Evolutionary conservation across 441 rosid genomes (phyloP), one percentile per base, ranked within the genome.

Genomic region (Pelargonium fulgidum): DNA sequence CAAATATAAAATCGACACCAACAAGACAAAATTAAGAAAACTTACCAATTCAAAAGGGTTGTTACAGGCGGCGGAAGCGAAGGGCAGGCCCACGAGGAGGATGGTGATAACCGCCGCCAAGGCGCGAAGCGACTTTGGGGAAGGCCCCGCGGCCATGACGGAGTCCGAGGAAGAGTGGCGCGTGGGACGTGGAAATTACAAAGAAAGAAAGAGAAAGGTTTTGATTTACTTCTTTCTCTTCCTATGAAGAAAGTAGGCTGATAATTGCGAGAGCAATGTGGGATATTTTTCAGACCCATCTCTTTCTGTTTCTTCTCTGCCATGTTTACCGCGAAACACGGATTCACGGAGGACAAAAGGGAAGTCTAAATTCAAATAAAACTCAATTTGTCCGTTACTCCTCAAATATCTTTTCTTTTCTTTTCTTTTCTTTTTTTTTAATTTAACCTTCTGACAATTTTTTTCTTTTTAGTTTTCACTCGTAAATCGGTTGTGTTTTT

Each of bases 11-110:
- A 54, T 16, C 61, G 1, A 1, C 22, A 54, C 61, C 0, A 54
- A 16, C 7, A 14, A 54, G 20, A 54, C 9, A 14, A 17, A 16
- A 14, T n/a, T 16, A 16, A 7, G 10, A 16, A n/a, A 54, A 54
- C 1, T 7, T 54, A 16, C 61, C 61, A 54, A 54, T 54, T 54
- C 20, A 2, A 54, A 54, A 19, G 61, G 61, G 19, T 54, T 54
- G 61, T 54, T 19, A 19, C 61, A 54, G 61, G 8, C 61, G 61
- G 61, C 61, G 22, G 61, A 54, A 19, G 61, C 61, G 22, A 16
- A 54, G 1, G 24, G 61, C 44, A 41, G 44, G 9, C 44, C 44
- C 44, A 41, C 44, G 44, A 29, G 4, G 58, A 54, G 24, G 61
- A 8, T 14, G 24, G 61, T 5, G 22, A 54, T 17, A 19, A 54